Evolutionary conservation across 345 rosid species (phyloP), one percentile per base, ranked within the genome.

Genomic region (Cardamine resedifolia): DNA sequence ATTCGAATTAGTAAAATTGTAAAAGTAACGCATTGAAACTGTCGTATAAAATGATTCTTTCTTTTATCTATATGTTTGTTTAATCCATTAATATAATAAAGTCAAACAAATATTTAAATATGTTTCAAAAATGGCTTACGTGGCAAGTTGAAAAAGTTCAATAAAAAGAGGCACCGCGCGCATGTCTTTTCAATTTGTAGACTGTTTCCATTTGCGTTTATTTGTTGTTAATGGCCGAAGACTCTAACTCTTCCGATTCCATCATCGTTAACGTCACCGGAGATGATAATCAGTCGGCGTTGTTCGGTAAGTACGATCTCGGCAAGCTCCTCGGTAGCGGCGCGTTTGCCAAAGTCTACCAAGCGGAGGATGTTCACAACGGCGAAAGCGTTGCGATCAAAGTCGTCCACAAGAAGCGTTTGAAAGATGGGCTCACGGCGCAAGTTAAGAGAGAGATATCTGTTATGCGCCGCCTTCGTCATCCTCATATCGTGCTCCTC

Each of bases 321-420:
- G 92, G 97, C 2, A 80, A 75, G 77, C 79, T 88, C 2, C 80
- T 90, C 33, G 97, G 95, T 0, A 58, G 70, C 43, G 97, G 95
- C 0, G 95, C 97, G 10, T 90, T 88, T 72, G 95, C 84, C 0
- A 90, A 90, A 74, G 97, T 90, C 41, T 88, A 90, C 81, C 82
- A 86, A 28, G 90, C 83, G 8, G 63, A 89, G 33, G 73, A 85
- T 68, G 38, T 88, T 6, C 56, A 68, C 1, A 88, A 84, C 7
- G 81, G 83, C 24, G 84, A 83, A 56, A 82, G 84, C 80, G 95
- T 86, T 64, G 95, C 95, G 55, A 83, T 90, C 70, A 90, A 90
- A 73, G 85, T 86, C 20, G 90, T 90, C 28, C 78, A 86, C 28
- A 90, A 85, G 69, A 81, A 80, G 76, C 85, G 83, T 72, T 68